Evolutionary conservation across 352 stramenopile species (phyloP), one percentile per base, ranked within the genome.

Genomic region (Pythium vanterpoolii): DNA sequence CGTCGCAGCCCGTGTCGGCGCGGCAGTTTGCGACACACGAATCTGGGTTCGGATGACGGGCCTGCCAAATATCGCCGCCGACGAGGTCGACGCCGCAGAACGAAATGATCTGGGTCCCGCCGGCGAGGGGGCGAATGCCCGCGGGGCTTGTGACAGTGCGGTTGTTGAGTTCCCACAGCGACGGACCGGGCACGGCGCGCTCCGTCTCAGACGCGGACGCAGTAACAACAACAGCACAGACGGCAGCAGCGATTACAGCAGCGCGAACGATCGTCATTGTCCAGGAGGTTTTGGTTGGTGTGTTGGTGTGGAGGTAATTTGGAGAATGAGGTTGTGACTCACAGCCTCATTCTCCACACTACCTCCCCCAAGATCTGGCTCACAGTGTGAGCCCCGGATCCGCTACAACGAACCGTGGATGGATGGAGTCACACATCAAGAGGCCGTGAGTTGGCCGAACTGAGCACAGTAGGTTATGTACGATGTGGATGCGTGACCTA

Each of bases 151-250:
- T 27, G 10, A 5, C 10, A 6, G 40, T 47, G 40, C 40, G 40
- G 40, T 47, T 47, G 40, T 47, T 47, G 40, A 47, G 40, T n/a
- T 47, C 40, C 40, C 40, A 47, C 4, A 47, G 40, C 40, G 40
- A 28, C 4, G 40, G 40, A 5, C 40, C 40, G n/a, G 40, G 40
- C n/a, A 47, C 40, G 40, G 11, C 28, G 40, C n/a, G n/a, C n/a
- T n/a, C n/a, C n/a, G n/a, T n/a, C n/a, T n/a, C n/a, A n/a, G n/a
- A n/a, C n/a, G n/a, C n/a, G n/a, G n/a, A 5, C 28, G 40, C 40
- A 7, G 40, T 27, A 6, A 21, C 40, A 14, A 27, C 40, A 21
- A 28, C 40, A 27, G 40, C 19, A 21, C 36, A 21, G 14, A 43
- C 13, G 14, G 36, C 36, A n/a, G 21, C 36, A 43, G 36, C 36